Evolutionary conservation across 1,284 basidiomycete species (phyloP).

Genomic region (Irpex sp.): DNA sequence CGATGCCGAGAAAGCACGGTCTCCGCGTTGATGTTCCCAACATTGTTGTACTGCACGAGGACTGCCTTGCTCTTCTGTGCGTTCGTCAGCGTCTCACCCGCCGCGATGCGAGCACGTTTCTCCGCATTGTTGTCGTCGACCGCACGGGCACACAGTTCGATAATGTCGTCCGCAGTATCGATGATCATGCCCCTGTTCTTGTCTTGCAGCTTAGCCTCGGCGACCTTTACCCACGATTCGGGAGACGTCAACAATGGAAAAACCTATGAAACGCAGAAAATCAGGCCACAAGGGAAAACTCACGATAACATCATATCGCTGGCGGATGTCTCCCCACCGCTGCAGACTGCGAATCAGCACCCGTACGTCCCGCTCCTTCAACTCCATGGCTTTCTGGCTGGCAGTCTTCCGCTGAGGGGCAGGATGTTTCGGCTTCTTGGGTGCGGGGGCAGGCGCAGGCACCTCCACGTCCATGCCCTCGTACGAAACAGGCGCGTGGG

Average conservation of each 20-base stretch:
- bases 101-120: slow-evolving; percentile 71
- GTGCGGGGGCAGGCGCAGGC: slow-evolving; percentile 49
- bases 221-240: slow-evolving; percentile 49
- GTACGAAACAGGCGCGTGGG: slow-evolving; percentile 84
- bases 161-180: slow-evolving; percentile 90
- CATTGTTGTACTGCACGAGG: slow-evolving; percentile 85
- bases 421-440: slow-evolving; percentile 70
- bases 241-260: slow-evolving; percentile 6
- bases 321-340: slow-evolving; percentile 96
- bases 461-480: slow-evolving; percentile 90
- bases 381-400: slow-evolving; percentile 90
- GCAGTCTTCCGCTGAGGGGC: slow-evolving; percentile 78
- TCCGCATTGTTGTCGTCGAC: slow-evolving; percentile 83
- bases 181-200: slow-evolving; percentile 95
- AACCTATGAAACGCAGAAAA: not conserved
- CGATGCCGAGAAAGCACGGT: slow-evolving; percentile 90
- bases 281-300: slow-evolving; percentile 30
- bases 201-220: slow-evolving; percentile 89
- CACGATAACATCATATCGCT: slow-evolving; percentile 92
- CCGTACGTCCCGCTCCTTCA: slow-evolving; percentile 96
- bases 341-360: slow-evolving; percentile 94
- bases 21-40: slow-evolving; percentile 96
- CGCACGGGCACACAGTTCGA: slow-evolving; percentile 81
- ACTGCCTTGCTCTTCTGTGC: slow-evolving; percentile 95
- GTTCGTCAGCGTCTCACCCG: slow-evolving; percentile 82